phyloP scores from a whole-genome alignment of 2,329 filamentous ascomycete genomes.

The Magnaporthales sp. region DNA sequence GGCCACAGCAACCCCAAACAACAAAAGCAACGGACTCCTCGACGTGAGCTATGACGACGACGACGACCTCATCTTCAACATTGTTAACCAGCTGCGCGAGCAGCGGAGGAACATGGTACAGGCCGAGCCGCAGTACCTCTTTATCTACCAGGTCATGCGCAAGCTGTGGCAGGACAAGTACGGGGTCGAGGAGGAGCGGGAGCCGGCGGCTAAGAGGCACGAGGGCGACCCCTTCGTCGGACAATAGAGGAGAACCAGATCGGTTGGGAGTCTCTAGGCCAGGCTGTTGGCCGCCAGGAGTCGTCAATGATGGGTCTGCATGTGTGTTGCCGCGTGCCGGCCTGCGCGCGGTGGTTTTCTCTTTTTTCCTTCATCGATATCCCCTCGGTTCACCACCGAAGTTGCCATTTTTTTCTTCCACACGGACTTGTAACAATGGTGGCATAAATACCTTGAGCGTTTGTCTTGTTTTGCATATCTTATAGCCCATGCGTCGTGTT shows the following conservation, averaged over 20 bases:
- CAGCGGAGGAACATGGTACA: conserved; percentile 97
- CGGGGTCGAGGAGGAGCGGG: conserved; percentile 26
- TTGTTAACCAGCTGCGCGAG: conserved; percentile 72
- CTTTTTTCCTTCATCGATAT: neutral
- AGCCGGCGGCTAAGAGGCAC: conserved; percentile 44
- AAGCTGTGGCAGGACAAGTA: conserved; percentile 66
- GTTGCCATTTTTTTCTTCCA: neutral
- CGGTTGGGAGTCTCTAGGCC: neutral
- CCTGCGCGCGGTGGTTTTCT: too few species aligned
- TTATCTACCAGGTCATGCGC: conserved; percentile 79
- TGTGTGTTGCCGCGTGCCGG: too few species aligned
- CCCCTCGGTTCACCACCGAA: neutral
- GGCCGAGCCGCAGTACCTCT: conserved; percentile 71
- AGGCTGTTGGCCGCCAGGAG: neutral
- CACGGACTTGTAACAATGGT: neutral
- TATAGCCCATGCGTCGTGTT: neutral
- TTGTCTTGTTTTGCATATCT: neutral
- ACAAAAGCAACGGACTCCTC: neutral
- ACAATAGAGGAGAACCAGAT: conserved; percentile 7
- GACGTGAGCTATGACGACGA: conserved; percentile 5
- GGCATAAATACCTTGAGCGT: neutral
- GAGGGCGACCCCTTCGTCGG: conserved; percentile 39
- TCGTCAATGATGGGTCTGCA: neutral
- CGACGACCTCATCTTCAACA: conserved; percentile 49
- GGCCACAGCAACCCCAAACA: conserved; percentile 1